Percentiles rank a stretch among this genome's conserved stretches.
These are phyloP conservation scores for Zizania latifolia DNA, from an alignment of 176 grass and related monocot species.

Conservation along the genomic window DNA sequence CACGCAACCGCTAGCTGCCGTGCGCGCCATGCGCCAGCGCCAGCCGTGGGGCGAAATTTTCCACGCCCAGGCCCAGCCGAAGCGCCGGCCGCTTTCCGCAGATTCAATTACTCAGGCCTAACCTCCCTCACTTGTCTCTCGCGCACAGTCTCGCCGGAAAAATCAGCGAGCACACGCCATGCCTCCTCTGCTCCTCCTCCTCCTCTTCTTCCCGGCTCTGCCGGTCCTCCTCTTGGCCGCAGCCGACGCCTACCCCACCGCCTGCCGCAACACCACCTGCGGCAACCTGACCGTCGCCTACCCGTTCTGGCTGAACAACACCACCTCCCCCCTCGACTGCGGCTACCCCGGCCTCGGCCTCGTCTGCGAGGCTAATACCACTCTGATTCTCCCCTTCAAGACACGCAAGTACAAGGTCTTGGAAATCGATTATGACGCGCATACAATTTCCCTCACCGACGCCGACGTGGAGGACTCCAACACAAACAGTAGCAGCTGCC, in stretches of 20 bases:
- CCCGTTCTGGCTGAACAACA: conserved; percentile 43
- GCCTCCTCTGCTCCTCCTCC: conserved; percentile 15
- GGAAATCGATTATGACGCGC: not conserved
- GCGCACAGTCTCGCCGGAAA: not conserved
- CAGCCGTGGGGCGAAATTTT: not conserved
- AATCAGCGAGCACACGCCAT: not conserved
- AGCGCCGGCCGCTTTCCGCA: not conserved
- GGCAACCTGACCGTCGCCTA: conserved; percentile 29
- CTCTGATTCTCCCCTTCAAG: conserved; percentile 23
- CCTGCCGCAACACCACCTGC: conserved; percentile 30
- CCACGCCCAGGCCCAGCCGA: not conserved
- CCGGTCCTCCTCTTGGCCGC: not conserved
- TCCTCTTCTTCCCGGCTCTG: no score
- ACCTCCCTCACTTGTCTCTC: conserved; percentile 21
- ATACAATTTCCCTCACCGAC: conserved; percentile 33
- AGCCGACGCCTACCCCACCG: not conserved
- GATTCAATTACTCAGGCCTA: no score
- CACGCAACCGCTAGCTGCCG: not conserved
- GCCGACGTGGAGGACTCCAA: not conserved
- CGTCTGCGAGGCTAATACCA: conserved; percentile 20
- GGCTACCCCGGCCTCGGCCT: conserved; percentile 47
- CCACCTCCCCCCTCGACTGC: not conserved
- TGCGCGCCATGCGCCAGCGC: no score
- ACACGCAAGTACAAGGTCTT: conserved; percentile 31
- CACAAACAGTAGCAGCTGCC: not conserved